Evolutionary conservation across 352 stramenopile species (phyloP).

Genomic region (Aphanomyces invadans): DNA sequence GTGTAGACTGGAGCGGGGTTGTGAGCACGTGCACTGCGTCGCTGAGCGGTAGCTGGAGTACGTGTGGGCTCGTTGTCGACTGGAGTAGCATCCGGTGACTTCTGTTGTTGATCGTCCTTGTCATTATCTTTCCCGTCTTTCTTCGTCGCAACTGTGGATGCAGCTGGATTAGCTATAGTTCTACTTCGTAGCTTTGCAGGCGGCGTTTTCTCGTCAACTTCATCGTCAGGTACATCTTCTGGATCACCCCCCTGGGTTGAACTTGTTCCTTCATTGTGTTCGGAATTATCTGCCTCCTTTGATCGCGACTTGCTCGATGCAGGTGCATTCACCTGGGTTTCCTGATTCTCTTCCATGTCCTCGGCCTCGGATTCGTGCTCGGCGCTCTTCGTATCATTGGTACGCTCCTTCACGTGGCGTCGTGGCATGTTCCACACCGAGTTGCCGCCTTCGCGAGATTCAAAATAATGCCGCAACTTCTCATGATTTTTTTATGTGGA

Average conservation of each 20-base stretch:
- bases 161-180: neutral
- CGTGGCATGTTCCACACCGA: constrained; percentile 12
- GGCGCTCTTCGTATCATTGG: neutral
- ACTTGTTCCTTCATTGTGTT: neutral
- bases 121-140: neutral
- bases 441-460: neutral
- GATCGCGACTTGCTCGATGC: neutral
- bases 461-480: neutral
- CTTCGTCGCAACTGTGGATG: neutral
- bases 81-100: neutral
- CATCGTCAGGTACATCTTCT: neutral
- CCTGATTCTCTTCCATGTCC: neutral
- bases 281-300: neutral
- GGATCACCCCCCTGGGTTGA: neutral
- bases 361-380: constrained; percentile 1
- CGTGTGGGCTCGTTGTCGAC: neutral
- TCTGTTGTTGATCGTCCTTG: neutral
- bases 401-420: neutral
- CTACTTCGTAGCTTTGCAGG: neutral
- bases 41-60: neutral
- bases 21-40: constrained; percentile 14
- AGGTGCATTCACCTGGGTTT: neutral
- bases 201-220: neutral
- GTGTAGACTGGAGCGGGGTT: constrained; percentile 19
- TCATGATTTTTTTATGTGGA: neutral